These are phyloP conservation scores for Spiraea crenata DNA, from an alignment of 331 rosid genomes.

Conservation along the genomic window DNA sequence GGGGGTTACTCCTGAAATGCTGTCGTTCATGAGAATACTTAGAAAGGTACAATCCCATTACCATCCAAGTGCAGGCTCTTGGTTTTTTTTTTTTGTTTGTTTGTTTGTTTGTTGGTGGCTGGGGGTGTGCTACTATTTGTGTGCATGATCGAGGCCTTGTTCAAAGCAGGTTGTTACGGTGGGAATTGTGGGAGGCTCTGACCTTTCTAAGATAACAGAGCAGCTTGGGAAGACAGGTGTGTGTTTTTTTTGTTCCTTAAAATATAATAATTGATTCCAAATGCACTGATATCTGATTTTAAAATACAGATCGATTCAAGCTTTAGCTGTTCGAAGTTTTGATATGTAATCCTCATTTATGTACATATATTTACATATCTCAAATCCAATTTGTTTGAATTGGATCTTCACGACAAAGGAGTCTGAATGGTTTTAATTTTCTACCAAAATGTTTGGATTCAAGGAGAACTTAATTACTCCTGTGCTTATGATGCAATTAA, in stretches of 20 bases:
- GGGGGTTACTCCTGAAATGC: slow-evolving; percentile 56
- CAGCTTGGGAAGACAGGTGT: slow-evolving; percentile 89
- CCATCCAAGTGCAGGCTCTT: not conserved
- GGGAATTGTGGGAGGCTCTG: slow-evolving; percentile 98
- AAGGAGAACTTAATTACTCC: not conserved
- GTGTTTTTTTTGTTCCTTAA: not conserved
- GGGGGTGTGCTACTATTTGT: not conserved
- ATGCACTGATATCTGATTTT: not conserved
- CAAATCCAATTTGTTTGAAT: not conserved
- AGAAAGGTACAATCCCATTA: slow-evolving; percentile 48
- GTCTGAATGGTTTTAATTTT: not conserved
- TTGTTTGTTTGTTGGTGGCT: not conserved
- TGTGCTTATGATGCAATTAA: not conserved
- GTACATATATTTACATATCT: too few species aligned
- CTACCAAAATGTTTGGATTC: not conserved
- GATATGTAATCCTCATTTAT: not conserved
- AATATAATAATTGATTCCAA: not conserved
- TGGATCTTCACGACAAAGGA: not conserved
- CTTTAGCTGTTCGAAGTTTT: not conserved
- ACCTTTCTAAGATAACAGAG: slow-evolving; percentile 79
- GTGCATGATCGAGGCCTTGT: not conserved
- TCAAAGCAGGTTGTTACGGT: slow-evolving; percentile 64
- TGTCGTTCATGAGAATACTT: slow-evolving; percentile 59
- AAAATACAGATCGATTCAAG: not conserved
- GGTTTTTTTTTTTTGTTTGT: too few species aligned